Evolutionary conservation across 352 stramenopile species (phyloP).

Genomic region (Phytophthora sansomeana): DNA sequence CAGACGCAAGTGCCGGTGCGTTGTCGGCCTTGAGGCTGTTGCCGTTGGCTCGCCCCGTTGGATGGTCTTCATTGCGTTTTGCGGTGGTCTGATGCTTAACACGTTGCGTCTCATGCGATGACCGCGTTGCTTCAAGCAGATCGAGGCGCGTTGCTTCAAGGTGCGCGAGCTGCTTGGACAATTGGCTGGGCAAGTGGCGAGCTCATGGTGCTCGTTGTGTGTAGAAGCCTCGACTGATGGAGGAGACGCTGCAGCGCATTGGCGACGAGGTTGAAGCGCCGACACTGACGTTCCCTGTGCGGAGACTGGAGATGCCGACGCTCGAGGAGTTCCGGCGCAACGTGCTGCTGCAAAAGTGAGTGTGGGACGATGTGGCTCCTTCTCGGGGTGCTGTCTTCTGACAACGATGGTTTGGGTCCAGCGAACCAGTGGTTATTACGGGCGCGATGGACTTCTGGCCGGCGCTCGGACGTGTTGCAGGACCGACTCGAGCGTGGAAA

Average conservation of each 20-base stretch:
- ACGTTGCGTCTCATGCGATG: constrained; percentile 37
- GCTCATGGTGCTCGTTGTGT: constrained; percentile 10
- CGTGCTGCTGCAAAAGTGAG: constrained; percentile 68
- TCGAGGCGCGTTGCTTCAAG: constrained; percentile 26
- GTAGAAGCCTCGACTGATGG: constrained; percentile 32
- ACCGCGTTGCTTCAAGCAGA: constrained; percentile 15
- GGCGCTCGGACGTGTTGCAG: constrained; percentile 52
- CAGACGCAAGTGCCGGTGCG: constrained; percentile 12
- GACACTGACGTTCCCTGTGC: constrained; percentile 46
- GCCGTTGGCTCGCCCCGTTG: not conserved
- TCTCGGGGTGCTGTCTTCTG: constrained; percentile 1
- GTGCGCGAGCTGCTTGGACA: constrained; percentile 17
- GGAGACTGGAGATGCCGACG: constrained; percentile 60
- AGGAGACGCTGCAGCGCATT: not conserved
- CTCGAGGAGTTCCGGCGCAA: constrained; percentile 60
- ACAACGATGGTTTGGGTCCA: constrained; percentile 22
- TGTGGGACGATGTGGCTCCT: not conserved
- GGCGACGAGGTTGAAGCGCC: constrained; percentile 8
- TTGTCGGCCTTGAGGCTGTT: not conserved
- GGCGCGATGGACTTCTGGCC: constrained; percentile 87
- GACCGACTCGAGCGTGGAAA: constrained; percentile 55
- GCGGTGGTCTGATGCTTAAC: constrained; percentile 23
- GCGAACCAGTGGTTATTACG: constrained; percentile 77
- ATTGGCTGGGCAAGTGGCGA: not conserved
- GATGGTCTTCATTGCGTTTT: constrained; percentile 31